These are phyloP conservation scores for Vaccinium vitisidaea DNA, from an alignment of 148 eudicot species.

Conservation along the genomic window DNA sequence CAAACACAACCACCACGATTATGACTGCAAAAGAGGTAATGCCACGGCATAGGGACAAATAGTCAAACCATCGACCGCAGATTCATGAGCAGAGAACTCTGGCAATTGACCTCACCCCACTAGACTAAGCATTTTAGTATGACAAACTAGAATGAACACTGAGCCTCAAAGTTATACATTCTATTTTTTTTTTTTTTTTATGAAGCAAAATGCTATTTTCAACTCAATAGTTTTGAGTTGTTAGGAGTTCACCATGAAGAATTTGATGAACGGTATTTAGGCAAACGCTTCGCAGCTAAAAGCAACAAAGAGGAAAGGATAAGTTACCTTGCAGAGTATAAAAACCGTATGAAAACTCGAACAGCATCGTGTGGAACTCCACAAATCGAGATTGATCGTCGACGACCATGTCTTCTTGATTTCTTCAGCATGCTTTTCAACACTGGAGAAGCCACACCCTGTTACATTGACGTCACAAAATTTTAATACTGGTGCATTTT, in stretches of 20 bases:
- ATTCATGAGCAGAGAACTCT: neutral
- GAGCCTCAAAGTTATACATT: neutral
- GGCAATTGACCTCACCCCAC: neutral
- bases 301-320: neutral
- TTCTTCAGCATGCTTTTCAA: slow-evolving; percentile 60
- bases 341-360: slow-evolving; percentile 66
- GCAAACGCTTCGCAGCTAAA: neutral
- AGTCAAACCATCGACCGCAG: neutral
- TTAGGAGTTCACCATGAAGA: neutral
- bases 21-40: neutral
- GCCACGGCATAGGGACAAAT: too few relatives aligned
- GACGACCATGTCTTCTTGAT: slow-evolving; percentile 35
- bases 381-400: slow-evolving; percentile 52
- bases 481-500: neutral
- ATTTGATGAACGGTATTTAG: neutral
- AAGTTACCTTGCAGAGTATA: slow-evolving; percentile 81
- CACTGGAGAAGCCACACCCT: slow-evolving; percentile 88
- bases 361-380: slow-evolving; percentile 92
- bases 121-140: neutral
- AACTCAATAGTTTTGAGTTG: neutral
- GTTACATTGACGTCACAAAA: neutral
- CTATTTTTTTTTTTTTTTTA: neutral
- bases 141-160: neutral
- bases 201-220: neutral
- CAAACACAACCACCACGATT: neutral